Evolutionary conservation across 2,329 filamentous ascomycete species (phyloP).

Genomic region (Magnaporthiopsis poae): DNA sequence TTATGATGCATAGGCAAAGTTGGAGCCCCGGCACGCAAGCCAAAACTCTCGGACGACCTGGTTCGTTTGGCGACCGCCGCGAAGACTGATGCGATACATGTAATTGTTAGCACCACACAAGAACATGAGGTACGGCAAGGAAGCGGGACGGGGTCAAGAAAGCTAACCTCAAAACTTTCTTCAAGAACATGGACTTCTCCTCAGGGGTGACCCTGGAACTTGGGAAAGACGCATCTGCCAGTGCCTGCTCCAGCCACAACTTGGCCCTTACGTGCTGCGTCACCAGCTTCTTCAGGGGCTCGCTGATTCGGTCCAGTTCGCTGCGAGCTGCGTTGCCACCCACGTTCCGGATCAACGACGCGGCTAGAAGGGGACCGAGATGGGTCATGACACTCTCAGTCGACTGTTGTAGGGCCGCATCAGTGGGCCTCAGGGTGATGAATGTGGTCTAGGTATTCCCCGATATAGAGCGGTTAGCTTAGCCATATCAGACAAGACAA

Average conservation of each 20-base stretch:
- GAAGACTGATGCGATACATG: constrained; percentile 33
- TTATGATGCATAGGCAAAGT: constrained; percentile 51
- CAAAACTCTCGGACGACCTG: constrained; percentile 63
- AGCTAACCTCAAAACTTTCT: constrained; percentile 54
- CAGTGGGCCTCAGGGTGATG: constrained; percentile 35
- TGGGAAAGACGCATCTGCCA: constrained; percentile 47
- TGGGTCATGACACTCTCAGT: constrained; percentile 43
- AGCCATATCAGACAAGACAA: neutral
- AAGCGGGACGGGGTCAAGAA: neutral
- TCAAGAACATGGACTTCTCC: constrained; percentile 55
- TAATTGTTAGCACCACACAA: constrained; percentile 1
- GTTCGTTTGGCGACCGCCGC: constrained; percentile 55
- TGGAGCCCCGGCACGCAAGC: constrained; percentile 54
- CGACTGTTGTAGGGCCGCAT: constrained; percentile 31
- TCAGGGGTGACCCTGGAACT: constrained; percentile 46
- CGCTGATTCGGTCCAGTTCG: constrained; percentile 60
- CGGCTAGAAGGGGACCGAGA: constrained; percentile 51
- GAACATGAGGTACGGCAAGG: neutral
- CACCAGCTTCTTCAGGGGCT: constrained; percentile 61
- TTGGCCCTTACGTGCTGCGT: constrained; percentile 45
- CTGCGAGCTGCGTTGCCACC: constrained; percentile 59
- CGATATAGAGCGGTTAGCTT: neutral
- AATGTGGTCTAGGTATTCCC: constrained; percentile 36
- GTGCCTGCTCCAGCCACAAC: constrained; percentile 52
- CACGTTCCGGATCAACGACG: constrained; percentile 54